phyloP scores from a whole-genome alignment of 2,329 filamentous ascomycete genomes.

The Pseudogymnoascus sp. region DNA sequence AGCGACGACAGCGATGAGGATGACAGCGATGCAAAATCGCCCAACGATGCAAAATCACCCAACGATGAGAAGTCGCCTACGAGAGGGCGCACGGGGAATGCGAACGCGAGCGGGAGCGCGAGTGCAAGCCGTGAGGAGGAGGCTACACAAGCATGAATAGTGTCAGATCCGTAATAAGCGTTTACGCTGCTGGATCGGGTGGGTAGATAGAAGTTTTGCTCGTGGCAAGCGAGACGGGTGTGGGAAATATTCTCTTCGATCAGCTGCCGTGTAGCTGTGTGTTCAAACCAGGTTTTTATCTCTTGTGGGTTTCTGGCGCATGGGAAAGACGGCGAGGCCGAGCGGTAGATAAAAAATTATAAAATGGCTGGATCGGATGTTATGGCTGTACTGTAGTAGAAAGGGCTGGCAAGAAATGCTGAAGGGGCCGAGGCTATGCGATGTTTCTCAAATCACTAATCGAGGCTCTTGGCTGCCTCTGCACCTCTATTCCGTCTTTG shows the following conservation, averaged over 20 bases:
- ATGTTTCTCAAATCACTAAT: neutral
- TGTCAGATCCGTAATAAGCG: neutral
- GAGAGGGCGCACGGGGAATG: neutral
- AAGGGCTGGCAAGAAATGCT: neutral
- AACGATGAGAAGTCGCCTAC: slow-evolving; percentile 5
- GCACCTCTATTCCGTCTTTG: neutral
- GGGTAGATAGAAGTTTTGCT: neutral
- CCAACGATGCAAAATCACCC: slow-evolving; percentile 21
- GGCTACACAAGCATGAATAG: neutral
- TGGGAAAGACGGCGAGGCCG: neutral
- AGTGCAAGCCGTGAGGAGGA: neutral
- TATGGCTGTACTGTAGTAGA: neutral
- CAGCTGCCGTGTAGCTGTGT: neutral
- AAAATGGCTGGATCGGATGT: slow-evolving; percentile 3
- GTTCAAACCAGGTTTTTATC: neutral
- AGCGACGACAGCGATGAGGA: slow-evolving; percentile 29
- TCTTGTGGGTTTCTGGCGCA: neutral
- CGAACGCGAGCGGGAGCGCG: neutral
- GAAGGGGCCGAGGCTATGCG: neutral
- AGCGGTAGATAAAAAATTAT: slow-evolving; percentile 5
- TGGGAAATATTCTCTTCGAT: neutral
- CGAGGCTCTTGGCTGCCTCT: neutral
- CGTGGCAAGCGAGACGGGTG: neutral
- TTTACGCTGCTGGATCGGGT: neutral
- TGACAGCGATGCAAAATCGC: slow-evolving; percentile 27